phyloP scores from a whole-genome alignment of 192 early-diverging fungal species.

The Coemansia sp. region DNA sequence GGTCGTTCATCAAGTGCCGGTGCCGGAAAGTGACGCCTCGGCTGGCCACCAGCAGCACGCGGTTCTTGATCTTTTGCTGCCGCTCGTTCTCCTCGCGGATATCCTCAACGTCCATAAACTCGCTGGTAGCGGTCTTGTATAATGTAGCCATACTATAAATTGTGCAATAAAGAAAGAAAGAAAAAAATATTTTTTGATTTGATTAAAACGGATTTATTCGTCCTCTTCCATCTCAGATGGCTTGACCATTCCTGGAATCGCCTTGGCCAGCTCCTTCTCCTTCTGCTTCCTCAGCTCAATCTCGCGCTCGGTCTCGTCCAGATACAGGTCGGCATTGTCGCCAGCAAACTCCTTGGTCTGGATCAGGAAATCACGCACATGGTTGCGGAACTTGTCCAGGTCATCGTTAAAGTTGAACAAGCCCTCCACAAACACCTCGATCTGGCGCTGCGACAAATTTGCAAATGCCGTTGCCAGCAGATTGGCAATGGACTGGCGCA shows the following conservation, averaged over 20 bases:
- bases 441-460: conserved; percentile 83
- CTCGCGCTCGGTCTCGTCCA: conserved; percentile 89
- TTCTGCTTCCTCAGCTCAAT: conserved; percentile 70
- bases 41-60: conserved; percentile 83
- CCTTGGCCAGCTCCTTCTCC: conserved; percentile 77
- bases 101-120: conserved; percentile 44
- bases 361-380: conserved; percentile 95
- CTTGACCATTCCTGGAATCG: conserved; percentile 96
- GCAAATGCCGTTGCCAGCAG: conserved; percentile 87
- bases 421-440: conserved; percentile 81
- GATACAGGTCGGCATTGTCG: conserved; percentile 78
- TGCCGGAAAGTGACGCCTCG: conserved; percentile 83
- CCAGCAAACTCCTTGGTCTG: conserved; percentile 92
- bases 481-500: conserved; percentile 80
- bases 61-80: conserved; percentile 78
- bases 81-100: conserved; percentile 54
- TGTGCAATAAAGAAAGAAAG: not conserved
- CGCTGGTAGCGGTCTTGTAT: conserved; percentile 47
- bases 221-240: conserved; percentile 71
- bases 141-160: conserved; percentile 31
- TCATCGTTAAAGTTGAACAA: conserved; percentile 84
- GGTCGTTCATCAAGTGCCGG: conserved; percentile 89
- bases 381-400: conserved; percentile 81
- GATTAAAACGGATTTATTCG: conserved; percentile 18
- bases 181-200: conserved; percentile 9